Evolutionary conservation across 2,329 filamentous ascomycete species (phyloP).

Genomic region (Hansfordia pulvinata): DNA sequence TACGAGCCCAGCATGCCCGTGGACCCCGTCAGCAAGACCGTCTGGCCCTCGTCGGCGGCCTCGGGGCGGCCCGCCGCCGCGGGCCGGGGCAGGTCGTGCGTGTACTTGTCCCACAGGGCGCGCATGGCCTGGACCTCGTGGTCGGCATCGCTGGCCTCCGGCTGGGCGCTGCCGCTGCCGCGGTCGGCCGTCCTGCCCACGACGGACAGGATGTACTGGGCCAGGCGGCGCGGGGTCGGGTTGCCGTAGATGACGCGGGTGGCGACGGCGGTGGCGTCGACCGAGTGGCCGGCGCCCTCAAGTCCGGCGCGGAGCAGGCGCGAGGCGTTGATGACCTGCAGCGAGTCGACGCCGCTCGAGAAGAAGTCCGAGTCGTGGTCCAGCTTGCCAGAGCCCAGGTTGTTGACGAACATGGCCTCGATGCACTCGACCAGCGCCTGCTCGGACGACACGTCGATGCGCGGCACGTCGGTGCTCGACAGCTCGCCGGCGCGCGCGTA

Average conservation of each 20-base stretch:
- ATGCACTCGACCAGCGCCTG: constrained; percentile 16
- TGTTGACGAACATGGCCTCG: constrained; percentile 13
- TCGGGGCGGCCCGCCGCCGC: constrained; percentile 11
- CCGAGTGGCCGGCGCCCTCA: constrained; percentile 14
- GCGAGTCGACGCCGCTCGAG: constrained; percentile 23
- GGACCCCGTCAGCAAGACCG: constrained; percentile 30
- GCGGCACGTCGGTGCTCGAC: constrained; percentile 8
- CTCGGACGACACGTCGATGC: constrained; percentile 16
- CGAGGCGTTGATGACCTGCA: constrained; percentile 24
- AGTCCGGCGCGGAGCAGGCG: constrained; percentile 20
- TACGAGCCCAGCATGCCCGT: constrained; percentile 36
- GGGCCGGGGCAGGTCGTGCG: constrained; percentile 11
- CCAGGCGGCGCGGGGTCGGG: constrained; percentile 20
- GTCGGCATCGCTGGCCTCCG: constrained; percentile 1
- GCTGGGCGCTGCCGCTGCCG: constrained; percentile 1
- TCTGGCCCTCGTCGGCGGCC: constrained; percentile 20
- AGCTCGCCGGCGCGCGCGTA: constrained; percentile 16
- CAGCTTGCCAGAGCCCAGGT: constrained; percentile 13
- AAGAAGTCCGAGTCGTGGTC: constrained; percentile 23
- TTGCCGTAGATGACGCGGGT: constrained; percentile 25
- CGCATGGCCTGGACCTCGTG: constrained; percentile 18
- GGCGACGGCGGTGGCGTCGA: constrained; percentile 19
- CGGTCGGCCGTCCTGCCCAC: constrained; percentile 5
- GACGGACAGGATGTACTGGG: constrained; percentile 17
- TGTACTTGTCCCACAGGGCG: constrained; percentile 21